Base-by-base conservation (phyloP, 805 yeast species). In the Candida orba region DNA sequence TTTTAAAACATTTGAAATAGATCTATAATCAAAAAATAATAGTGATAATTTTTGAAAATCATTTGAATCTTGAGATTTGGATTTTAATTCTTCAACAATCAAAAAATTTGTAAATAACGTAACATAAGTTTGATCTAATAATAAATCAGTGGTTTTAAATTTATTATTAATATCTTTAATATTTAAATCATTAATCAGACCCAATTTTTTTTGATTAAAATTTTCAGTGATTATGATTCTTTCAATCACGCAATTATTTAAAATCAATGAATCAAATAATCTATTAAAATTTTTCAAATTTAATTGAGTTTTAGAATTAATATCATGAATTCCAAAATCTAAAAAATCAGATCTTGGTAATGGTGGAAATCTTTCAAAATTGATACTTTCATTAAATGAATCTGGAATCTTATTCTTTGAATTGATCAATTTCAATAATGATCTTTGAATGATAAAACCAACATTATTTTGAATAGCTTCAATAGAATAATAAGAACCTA, bases 331-430 rank as follows among this genome's bases (percentile, higher is more conserved):
- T 10, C 38, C 32, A 33, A 55, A 52, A 8, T 43, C 50, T 4
- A 57, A 37, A 33, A 51, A 57, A 20, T 51, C 49, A 2, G 57
- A 50, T 43, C 52, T 50, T 39, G 62, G 59, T 20, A 58, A 37
- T 12, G 62, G 62, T 8, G 59, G 56, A 41, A 55, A 52, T 23
- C 48, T 43, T 3, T 33, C 43, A 18, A 53, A 40, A 14, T 46
- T 34, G 41, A 54, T 47, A 1, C 38, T 36, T 5, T 45, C 13
- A 6, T 38, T 33, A 18, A 58, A 49, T 3, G 13, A 15, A 4
- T 3, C 1, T 9, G 54, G 51, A 2, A 52, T 13, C 1, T 27
- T 25, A 27, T 46, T 50, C 7, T 32, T 35, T 4, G 59, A 52
- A 30, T 52, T 52, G 20, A 52, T 36, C 7, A 15, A 15, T 20